These are phyloP conservation scores for Carex sylvatica DNA, from an alignment of 202 grass and related monocot genomes.

Conservation along the genomic window DNA sequence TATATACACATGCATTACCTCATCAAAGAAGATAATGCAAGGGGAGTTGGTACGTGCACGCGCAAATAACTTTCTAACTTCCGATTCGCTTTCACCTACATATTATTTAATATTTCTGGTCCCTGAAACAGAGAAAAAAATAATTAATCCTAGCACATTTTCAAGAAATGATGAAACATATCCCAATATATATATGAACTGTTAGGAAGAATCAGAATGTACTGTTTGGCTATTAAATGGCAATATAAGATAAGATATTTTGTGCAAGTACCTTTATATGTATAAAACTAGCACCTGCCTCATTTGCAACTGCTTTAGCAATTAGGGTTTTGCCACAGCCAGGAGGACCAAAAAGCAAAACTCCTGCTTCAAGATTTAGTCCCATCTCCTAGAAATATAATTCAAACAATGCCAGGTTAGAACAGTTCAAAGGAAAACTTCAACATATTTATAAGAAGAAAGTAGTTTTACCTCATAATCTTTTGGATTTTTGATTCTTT, in stretches of 20 bases:
- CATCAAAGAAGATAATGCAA: conserved; percentile 90
- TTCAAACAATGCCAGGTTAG: not conserved
- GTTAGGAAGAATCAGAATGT: not conserved
- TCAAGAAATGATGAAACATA: not conserved
- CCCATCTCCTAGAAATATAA: conserved; percentile 46
- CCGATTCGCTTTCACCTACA: conserved; percentile 90
- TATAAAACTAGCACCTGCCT: conserved; percentile 89
- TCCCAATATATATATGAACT: not conserved
- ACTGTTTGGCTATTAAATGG: not conserved
- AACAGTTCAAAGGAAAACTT: not conserved
- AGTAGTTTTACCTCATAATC: conserved; percentile 55
- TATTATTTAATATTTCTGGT: conserved; percentile 89
- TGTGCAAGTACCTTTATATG: conserved; percentile 66
- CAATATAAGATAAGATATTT: not conserved
- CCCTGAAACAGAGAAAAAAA: conserved; percentile 48
- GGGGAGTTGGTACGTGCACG: conserved; percentile 79
- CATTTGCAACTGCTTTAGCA: conserved; percentile 92
- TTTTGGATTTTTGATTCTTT: conserved; percentile 77
- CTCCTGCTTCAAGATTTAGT: conserved; percentile 68
- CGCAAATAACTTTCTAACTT: conserved; percentile 81
- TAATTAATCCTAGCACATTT: not conserved
- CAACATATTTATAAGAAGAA: not conserved
- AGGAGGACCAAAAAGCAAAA: conserved; percentile 87
- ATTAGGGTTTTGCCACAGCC: conserved; percentile 98
- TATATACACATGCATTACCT: conserved; percentile 38